Base-by-base conservation (phyloP, 768 basidiomycete species). In the Leucosporidium yakuticum region DNA sequence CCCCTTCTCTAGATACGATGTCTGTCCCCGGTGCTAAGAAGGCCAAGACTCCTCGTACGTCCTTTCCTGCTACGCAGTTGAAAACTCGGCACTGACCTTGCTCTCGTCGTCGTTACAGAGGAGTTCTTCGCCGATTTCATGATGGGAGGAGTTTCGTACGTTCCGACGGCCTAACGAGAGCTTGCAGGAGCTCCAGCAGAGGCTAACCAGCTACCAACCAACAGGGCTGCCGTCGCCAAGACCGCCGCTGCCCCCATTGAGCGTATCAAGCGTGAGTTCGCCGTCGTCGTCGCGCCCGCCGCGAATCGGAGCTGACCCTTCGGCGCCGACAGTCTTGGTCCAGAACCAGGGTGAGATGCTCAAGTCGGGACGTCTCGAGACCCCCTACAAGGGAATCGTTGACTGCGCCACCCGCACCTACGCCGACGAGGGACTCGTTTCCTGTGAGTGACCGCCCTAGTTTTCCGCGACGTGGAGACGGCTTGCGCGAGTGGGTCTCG, bases 231-330 rank as follows among this genome's bases (percentile, higher is more conserved):
- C 76, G 91, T 98, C 80, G 89, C 96, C 64, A 99, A 99, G 86
- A 98, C 96, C 74, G 90, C 89, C 74, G 96, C 96, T 76, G 96
- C 96, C 73, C 96, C 96, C 82, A 99, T 99, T 78, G 96, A 98
- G 86, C 93, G 96, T 79, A 95, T 99, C 82, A 99, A 99, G 82
- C 87, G 98, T 77, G 82, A 95, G 79, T 88, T 95, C 69, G 29
- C 15, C 11, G 20, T 58, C 2, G 34, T 34, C 58, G 25, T 31
- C 19, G 59, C 50, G 17, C 4, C 39, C 8, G 39, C 12, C 34
- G 54, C 23, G 4, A 2, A 15, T 1, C 14, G n/a, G n/a, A 32
- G 29, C 53, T 58, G 21, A 50, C 58, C 53, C 20, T 8, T 58
- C 31, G 9, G 34, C 27, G 20, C 51, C 6, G 23, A 31, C 66